These are phyloP conservation scores for Podospora pseudocomata DNA, from an alignment of 495 filamentous ascomycete species.

Conservation along the genomic window DNA sequence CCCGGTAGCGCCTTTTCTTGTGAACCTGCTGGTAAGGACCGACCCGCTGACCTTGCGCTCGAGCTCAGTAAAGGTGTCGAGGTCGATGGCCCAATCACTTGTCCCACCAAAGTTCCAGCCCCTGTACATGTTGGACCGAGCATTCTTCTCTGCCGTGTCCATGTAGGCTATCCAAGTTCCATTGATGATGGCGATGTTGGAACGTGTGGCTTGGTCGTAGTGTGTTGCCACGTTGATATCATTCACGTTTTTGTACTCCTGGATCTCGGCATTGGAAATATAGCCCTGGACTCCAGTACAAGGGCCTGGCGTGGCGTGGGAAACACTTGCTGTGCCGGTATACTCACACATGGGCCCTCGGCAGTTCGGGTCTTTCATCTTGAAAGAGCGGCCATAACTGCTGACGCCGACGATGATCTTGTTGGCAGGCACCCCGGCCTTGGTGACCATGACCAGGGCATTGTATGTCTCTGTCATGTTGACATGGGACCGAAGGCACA, in stretches of 20 bases:
- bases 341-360: conserved; percentile 16
- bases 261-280: conserved; percentile 20
- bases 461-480: conserved; percentile 42
- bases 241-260: background rate
- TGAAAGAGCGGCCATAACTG: conserved; percentile 40
- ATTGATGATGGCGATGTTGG: conserved; percentile 7
- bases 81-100: conserved; percentile 44
- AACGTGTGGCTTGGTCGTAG: conserved; percentile 6
- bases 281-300: conserved; percentile 14
- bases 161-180: conserved; percentile 14
- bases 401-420: conserved; percentile 39
- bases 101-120: conserved; percentile 34
- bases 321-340: conserved; percentile 11
- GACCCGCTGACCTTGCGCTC: background rate
- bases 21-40: background rate
- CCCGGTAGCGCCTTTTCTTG: background rate
- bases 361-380: conserved; percentile 20
- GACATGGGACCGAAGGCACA: conserved; percentile 43
- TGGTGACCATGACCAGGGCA: conserved; percentile 46
- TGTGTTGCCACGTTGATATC: background rate
- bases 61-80: conserved; percentile 18
- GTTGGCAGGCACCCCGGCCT: conserved; percentile 42
- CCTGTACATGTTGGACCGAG: conserved; percentile 26
- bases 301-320: conserved; percentile 6
- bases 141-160: conserved; percentile 24